phyloP scores from a whole-genome alignment of 257 asterid genomes.

The Solanum pinnatisectum region DNA sequence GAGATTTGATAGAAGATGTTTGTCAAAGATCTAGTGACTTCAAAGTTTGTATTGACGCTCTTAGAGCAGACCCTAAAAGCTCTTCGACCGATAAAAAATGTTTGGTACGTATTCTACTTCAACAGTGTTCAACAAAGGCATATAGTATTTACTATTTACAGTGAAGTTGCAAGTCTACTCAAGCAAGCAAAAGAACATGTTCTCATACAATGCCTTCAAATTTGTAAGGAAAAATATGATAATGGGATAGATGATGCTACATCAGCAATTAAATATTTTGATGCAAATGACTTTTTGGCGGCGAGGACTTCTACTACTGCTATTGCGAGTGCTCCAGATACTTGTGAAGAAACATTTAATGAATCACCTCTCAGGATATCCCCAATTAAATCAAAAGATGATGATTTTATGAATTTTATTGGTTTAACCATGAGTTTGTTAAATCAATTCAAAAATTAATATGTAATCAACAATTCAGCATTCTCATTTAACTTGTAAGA shows the following conservation, averaged over 20 bases:
- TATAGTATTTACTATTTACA: too few species aligned
- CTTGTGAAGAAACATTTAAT: background rate
- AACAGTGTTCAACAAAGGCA: too few species aligned
- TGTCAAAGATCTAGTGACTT: too few species aligned
- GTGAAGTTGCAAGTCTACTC: too few species aligned
- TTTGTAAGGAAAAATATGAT: background rate
- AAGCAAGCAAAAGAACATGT: background rate
- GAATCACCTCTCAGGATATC: background rate
- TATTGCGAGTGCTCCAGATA: background rate
- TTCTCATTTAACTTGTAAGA: too few species aligned
- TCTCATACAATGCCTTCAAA: background rate
- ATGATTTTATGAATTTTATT: background rate
- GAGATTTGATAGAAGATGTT: too few species aligned
- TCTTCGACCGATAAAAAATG: too few species aligned
- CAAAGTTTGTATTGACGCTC: too few species aligned
- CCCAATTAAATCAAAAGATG: background rate
- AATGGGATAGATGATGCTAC: fast-evolving
- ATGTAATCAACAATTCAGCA: too few species aligned
- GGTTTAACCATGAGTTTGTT: background rate
- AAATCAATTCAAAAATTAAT: background rate
- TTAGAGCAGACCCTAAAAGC: too few species aligned
- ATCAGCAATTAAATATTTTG: background rate
- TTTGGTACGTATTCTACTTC: too few species aligned
- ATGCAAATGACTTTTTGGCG: background rate
- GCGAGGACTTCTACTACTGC: fast-evolving